Conservation (phyloP, 192 early-diverging fungal species). For the Backusella circina region DNA sequence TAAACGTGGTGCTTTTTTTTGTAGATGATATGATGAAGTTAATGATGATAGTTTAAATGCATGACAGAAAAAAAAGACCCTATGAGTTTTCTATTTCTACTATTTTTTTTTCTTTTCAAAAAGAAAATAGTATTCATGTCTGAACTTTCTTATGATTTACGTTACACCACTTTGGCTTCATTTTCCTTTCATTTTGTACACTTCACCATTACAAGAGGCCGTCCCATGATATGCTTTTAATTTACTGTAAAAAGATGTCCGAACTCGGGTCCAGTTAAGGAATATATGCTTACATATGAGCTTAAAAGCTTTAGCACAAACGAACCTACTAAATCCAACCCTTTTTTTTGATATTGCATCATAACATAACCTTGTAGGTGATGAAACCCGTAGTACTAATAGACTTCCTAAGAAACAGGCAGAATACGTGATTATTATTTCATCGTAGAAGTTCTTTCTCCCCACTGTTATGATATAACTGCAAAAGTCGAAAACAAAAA, state of each 20-base stretch:
- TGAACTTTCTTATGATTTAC: background rate
- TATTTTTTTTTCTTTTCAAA: background rate
- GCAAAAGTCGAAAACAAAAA: background rate
- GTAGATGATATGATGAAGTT: background rate
- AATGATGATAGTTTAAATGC: background rate
- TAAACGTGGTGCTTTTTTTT: background rate
- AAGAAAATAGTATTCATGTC: background rate
- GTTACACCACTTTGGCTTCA: background rate
- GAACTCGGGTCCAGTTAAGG: background rate
- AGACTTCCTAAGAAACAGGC: background rate
- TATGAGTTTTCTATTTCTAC: background rate
- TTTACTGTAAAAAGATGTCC: background rate
- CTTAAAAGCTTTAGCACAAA: background rate
- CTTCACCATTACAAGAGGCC: background rate
- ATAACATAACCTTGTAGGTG: background rate
- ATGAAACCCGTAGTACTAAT: background rate
- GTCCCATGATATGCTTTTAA: conserved; percentile 3
- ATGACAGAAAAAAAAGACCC: background rate
- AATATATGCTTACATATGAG: background rate
- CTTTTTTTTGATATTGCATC: background rate
- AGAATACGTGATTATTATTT: background rate
- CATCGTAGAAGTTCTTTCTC: background rate
- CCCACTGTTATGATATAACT: background rate
- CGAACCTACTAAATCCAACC: background rate
- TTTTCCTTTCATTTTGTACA: background rate